A percentile compares a stretch with the other conserved stretches of the same genome.
These are phyloP conservation scores for Haplosporangium sp. DNA, from an alignment of 371 early-diverging fungal genomes.

Conservation along the genomic window DNA sequence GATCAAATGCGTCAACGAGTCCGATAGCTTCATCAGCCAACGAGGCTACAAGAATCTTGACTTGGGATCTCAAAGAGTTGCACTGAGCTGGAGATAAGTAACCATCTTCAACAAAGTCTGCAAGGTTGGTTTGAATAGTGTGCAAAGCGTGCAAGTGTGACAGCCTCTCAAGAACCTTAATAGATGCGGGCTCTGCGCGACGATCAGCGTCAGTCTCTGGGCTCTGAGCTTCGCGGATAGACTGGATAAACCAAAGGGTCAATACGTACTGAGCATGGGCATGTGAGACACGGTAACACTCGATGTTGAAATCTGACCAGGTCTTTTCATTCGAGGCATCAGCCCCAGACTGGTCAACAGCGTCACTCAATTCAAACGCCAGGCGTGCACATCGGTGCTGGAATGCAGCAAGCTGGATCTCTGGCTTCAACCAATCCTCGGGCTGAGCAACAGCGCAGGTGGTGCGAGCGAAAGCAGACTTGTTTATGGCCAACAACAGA, in stretches of 20 bases:
- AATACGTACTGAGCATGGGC: constrained; percentile 76
- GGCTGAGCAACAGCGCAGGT: constrained; percentile 57
- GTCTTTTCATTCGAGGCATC: constrained; percentile 61
- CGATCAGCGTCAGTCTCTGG: constrained; percentile 31
- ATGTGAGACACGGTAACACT: constrained; percentile 69
- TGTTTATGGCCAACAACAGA: constrained; percentile 58
- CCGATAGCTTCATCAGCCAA: constrained; percentile 80
- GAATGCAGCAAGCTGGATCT: constrained; percentile 71
- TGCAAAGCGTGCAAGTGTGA: constrained; percentile 71
- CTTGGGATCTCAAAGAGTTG: constrained; percentile 60
- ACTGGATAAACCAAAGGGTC: constrained; percentile 68
- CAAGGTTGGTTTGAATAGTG: constrained; percentile 73
- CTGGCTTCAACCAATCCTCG: constrained; percentile 66
- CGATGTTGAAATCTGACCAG: constrained; percentile 71
- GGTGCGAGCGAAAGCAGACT: constrained; percentile 62
- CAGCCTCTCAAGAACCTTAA: constrained; percentile 61
- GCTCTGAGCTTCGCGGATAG: constrained; percentile 57
- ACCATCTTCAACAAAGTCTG: constrained; percentile 71
- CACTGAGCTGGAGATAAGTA: constrained; percentile 64
- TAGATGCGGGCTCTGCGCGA: constrained; percentile 46
- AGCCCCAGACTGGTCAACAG: constrained; percentile 67
- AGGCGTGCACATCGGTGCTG: constrained; percentile 75
- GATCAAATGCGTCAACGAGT: constrained; percentile 82
- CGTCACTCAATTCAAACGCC: constrained; percentile 66
- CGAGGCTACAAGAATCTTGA: constrained; percentile 63